phyloP scores from a whole-genome alignment of 1,284 basidiomycete species.

The Ceratobasidium theobromae region DNA sequence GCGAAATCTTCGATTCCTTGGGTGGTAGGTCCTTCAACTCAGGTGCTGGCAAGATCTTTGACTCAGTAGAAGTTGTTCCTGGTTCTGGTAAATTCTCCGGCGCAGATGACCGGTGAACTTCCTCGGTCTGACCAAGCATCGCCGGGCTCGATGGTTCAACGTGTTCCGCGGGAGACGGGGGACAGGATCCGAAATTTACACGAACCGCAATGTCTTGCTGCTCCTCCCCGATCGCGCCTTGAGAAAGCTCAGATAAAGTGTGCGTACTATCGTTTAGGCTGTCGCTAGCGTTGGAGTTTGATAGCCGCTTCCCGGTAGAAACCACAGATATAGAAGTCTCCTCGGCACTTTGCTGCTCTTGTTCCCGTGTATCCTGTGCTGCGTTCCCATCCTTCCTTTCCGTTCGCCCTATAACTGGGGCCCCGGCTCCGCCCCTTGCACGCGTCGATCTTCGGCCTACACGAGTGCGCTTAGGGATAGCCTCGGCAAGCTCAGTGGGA shows the following conservation, averaged over 20 bases:
- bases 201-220: slow-evolving; percentile 1
- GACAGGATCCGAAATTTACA: slow-evolving; percentile 25
- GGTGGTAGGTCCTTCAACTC: too few species aligned
- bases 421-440: slow-evolving; percentile 6
- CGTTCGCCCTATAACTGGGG: background rate
- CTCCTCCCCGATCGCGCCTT: background rate
- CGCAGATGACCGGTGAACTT: background rate
- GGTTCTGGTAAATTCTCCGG: background rate
- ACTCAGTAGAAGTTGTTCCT: background rate
- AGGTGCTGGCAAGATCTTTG: background rate
- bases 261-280: background rate
- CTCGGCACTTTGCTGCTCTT: background rate
- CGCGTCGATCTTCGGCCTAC: slow-evolving; percentile 16
- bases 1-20: background rate
- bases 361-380: too few species aligned
- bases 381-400: background rate
- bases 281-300: too few species aligned
- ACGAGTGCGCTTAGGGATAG: slow-evolving; percentile 24
- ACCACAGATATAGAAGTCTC: too few species aligned
- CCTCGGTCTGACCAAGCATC: background rate
- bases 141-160: background rate
- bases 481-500: background rate
- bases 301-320: too few species aligned
- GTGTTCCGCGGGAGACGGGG: slow-evolving; percentile 5
- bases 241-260: background rate